These are phyloP conservation scores for Favolaschia claudopus DNA, from an alignment of 768 basidiomycete species.

Conservation along the genomic window DNA sequence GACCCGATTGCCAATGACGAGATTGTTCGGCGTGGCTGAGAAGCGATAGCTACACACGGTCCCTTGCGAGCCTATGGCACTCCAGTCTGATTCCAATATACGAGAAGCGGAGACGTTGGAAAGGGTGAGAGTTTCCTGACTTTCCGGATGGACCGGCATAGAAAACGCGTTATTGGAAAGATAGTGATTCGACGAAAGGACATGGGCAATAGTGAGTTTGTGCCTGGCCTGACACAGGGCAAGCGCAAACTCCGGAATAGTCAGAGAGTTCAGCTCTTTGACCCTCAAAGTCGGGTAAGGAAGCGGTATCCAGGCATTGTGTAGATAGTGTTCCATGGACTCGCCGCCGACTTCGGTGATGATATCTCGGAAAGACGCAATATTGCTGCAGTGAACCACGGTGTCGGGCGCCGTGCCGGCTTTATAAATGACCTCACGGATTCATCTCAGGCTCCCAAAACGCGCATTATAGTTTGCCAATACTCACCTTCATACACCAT, in stretches of 20 bases:
- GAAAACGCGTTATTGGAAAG: constrained; percentile 32
- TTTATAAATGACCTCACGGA: constrained; percentile 43
- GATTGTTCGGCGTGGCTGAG: constrained; percentile 42
- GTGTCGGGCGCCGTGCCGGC: constrained; percentile 37
- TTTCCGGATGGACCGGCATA: constrained; percentile 43
- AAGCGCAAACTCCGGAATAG: constrained; percentile 38
- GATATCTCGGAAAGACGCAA: constrained; percentile 46
- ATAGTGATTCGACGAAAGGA: constrained; percentile 38
- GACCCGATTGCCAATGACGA: constrained; percentile 44
- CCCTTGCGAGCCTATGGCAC: constrained; percentile 36
- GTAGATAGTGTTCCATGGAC: constrained; percentile 37
- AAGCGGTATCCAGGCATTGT: constrained; percentile 48
- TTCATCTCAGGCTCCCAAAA: background rate
- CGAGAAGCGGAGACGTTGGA: constrained; percentile 51
- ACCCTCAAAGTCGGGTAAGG: constrained; percentile 50
- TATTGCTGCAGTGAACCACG: constrained; percentile 44
- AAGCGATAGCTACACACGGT: constrained; percentile 51
- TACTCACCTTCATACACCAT: constrained; percentile 48
- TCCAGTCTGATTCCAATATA: constrained; percentile 50
- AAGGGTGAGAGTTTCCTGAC: constrained; percentile 44
- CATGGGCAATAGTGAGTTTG: constrained; percentile 31
- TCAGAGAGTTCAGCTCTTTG: constrained; percentile 37
- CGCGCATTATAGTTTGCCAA: background rate
- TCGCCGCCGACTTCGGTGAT: constrained; percentile 30
- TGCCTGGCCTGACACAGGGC: constrained; percentile 29